A percentile compares a stretch with the other conserved stretches of the same genome.
Evolutionary conservation across 73 alveolate genomes (phyloP).

Genomic region (Stentor coeruleus): DNA sequence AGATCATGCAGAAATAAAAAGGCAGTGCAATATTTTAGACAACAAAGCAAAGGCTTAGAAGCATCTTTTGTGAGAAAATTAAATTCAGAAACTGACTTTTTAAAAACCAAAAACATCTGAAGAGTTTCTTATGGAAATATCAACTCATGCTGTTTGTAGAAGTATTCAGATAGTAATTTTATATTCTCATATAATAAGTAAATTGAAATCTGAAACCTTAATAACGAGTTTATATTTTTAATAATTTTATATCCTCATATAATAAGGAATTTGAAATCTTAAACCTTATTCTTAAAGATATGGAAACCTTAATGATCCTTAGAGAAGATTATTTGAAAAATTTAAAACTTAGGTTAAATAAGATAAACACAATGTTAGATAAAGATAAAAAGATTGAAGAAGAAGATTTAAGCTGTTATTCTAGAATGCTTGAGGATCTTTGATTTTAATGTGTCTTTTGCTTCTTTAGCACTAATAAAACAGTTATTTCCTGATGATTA

Average conservation of each 20-base stretch:
- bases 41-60: not conserved
- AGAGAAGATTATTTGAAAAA: constrained; percentile 21
- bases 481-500: not conserved
- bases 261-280: not conserved
- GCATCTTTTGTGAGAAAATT: not conserved
- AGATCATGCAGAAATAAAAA: constrained; percentile 9
- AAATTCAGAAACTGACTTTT: not conserved
- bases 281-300: constrained; percentile 9
- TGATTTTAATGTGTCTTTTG: not conserved
- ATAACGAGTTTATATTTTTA: not conserved
- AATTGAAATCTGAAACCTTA: not conserved
- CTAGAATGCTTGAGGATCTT: constrained; percentile 5
- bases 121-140: not conserved
- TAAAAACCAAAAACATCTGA: not conserved
- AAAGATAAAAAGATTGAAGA: not conserved
- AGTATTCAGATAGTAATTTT: not conserved
- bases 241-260: not conserved
- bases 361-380: not conserved
- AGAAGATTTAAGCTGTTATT: not conserved
- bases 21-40: not conserved
- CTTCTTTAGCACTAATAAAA: not conserved
- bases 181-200: no score
- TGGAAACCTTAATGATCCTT: constrained; percentile 14
- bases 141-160: constrained; percentile 15
- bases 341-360: not conserved